Conservation (phyloP, 345 rosid species). For the Anacardium occidentale region DNA sequence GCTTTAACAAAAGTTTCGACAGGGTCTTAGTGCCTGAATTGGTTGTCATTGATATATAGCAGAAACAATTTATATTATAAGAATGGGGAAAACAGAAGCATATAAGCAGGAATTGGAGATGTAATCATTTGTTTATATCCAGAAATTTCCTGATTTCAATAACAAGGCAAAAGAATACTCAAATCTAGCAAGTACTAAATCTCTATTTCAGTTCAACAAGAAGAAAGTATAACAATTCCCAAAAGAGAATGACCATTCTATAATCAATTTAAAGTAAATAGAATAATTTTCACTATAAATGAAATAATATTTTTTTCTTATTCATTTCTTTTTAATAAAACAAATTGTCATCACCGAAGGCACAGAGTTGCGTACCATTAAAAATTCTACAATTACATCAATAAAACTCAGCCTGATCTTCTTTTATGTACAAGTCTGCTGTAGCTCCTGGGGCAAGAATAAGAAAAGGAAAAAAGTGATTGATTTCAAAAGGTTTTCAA, state of each 20-base stretch:
- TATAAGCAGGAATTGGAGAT: not conserved
- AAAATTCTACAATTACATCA: constrained; percentile 5
- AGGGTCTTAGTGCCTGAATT: not conserved
- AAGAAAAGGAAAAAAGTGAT: not conserved
- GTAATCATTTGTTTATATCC: not conserved
- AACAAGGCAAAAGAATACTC: not conserved
- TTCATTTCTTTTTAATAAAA: constrained; percentile 1
- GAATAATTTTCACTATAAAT: not conserved
- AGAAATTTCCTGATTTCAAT: not conserved
- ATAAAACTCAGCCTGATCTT: not conserved
- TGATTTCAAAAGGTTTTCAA: constrained; percentile 18
- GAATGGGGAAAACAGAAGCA: not conserved
- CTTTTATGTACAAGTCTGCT: not conserved
- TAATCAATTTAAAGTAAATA: not conserved
- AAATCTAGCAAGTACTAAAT: not conserved
- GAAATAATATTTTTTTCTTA: not conserved
- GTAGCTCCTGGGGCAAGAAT: not conserved
- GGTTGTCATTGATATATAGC: not conserved
- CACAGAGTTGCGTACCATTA: not conserved
- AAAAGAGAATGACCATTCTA: not conserved
- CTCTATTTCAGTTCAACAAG: not conserved
- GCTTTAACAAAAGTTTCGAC: not conserved
- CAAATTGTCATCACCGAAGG: not conserved
- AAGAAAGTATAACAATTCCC: no score
- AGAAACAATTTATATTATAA: no score